phyloP scores from a whole-genome alignment of 371 early-diverging fungal species.

The Haplosporangium sp. region DNA sequence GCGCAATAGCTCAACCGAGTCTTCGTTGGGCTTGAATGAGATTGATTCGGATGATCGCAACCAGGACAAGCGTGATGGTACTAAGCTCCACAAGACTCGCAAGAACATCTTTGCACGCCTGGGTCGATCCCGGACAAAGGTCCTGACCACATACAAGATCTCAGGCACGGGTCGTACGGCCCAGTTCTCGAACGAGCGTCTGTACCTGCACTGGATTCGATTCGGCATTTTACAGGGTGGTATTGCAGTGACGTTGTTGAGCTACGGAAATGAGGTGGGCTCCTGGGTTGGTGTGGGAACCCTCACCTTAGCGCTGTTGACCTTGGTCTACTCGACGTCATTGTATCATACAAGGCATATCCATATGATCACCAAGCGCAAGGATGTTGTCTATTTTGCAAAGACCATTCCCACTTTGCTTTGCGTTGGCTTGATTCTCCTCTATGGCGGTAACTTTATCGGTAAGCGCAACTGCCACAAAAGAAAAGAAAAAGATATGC shows the following conservation, averaged over 20 bases:
- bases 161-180: slow-evolving; percentile 26
- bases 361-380: slow-evolving; percentile 38
- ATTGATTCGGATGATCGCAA: slow-evolving; percentile 15
- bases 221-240: slow-evolving; percentile 36
- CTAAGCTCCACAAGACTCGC: slow-evolving; percentile 30
- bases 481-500: background rate
- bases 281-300: slow-evolving; percentile 27
- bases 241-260: slow-evolving; percentile 33
- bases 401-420: slow-evolving; percentile 20
- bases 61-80: background rate
- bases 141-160: slow-evolving; percentile 13
- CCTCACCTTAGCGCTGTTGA: slow-evolving; percentile 28
- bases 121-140: slow-evolving; percentile 9
- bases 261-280: slow-evolving; percentile 18
- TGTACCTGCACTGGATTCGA: slow-evolving; percentile 48
- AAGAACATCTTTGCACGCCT: slow-evolving; percentile 22
- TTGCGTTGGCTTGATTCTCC: slow-evolving; percentile 8
- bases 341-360: slow-evolving; percentile 38
- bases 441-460: slow-evolving; percentile 30
- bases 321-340: slow-evolving; percentile 34
- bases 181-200: slow-evolving; percentile 52
- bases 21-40: background rate
- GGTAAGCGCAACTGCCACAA: slow-evolving; percentile 20
- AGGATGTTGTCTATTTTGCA: slow-evolving; percentile 30
- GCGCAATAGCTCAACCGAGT: background rate